A percentile compares a stretch with the other conserved stretches of the same genome.
phyloP scores from a whole-genome alignment of 2,329 filamentous ascomycete species.

The Myriangium duriaei region DNA sequence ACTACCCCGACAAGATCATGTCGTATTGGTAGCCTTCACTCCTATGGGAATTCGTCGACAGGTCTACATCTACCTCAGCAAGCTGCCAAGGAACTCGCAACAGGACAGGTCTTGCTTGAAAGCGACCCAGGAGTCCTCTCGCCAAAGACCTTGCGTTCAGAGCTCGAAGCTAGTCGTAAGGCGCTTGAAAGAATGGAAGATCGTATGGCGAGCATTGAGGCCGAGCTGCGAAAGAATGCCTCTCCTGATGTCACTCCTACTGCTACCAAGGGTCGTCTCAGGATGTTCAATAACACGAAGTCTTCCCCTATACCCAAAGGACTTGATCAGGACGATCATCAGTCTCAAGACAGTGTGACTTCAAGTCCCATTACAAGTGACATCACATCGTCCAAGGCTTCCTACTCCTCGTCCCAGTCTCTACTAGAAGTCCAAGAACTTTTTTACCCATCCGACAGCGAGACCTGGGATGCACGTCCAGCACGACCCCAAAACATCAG shows the following conservation, averaged over 20 bases:
- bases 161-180: constrained; percentile 5
- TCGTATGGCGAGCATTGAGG: constrained; percentile 7
- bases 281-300: background rate
- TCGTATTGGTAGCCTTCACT: too few relatives aligned
- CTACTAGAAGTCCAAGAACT: constrained; percentile 5
- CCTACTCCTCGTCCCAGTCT: background rate
- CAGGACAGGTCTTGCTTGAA: background rate
- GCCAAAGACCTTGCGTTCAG: constrained; percentile 1
- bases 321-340: background rate
- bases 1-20: too few relatives aligned
- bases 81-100: background rate
- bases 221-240: constrained; percentile 1
- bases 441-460: constrained; percentile 4
- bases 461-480: background rate
- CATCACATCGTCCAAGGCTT: background rate
- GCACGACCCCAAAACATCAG: background rate
- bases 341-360: background rate
- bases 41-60: background rate
- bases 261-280: background rate
- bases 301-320: background rate
- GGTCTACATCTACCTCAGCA: background rate
- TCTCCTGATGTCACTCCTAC: background rate
- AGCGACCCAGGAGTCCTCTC: background rate
- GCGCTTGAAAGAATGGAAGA: constrained; percentile 2
- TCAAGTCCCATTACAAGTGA: background rate